phyloP scores from a whole-genome alignment of 768 basidiomycete species.

The Macrocybe gigantea region DNA sequence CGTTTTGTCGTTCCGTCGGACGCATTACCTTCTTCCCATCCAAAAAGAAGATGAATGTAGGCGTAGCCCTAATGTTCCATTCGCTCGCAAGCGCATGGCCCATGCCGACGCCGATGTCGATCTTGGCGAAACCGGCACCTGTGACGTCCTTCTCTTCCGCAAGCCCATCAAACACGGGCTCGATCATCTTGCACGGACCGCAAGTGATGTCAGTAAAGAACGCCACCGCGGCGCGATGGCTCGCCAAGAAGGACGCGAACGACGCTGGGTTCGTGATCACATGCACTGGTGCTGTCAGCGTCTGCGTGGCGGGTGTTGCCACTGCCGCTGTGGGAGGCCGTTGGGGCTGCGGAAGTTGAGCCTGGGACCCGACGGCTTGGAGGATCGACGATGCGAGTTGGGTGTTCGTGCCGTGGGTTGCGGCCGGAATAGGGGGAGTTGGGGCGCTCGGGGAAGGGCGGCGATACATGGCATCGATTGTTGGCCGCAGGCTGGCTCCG shows the following conservation, averaged over 20 bases:
- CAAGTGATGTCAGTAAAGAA: conserved; percentile 80
- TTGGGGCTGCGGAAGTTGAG: conserved; percentile 9
- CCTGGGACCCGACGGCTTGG: conserved; percentile 51
- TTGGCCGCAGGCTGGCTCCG: conserved; percentile 79
- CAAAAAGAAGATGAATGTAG: conserved; percentile 86
- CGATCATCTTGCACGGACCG: conserved; percentile 77
- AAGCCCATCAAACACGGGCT: conserved; percentile 76
- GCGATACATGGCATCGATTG: conserved; percentile 86
- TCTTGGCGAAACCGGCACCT: conserved; percentile 76
- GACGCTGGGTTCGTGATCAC: conserved; percentile 70
- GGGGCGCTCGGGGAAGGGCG: conserved; percentile 44
- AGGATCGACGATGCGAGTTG: conserved; percentile 48
- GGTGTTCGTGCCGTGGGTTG: conserved; percentile 35
- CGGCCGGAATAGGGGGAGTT: conserved; percentile 18
- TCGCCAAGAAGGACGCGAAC: conserved; percentile 55
- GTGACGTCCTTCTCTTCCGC: conserved; percentile 52
- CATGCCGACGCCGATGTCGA: conserved; percentile 72
- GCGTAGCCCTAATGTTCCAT: conserved; percentile 71
- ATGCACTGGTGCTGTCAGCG: conserved; percentile 59
- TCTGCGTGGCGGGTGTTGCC: conserved; percentile 31
- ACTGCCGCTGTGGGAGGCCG: conserved; percentile 15
- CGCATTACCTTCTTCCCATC: conserved; percentile 60
- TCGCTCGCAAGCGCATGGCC: conserved; percentile 53
- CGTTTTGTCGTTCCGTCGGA: background rate
- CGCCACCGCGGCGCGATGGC: conserved; percentile 70